A percentile compares a stretch with the other conserved stretches of the same genome.
Evolutionary conservation across 192 early-diverging fungal genomes (phyloP).

Genomic region (Dissophora ornata): DNA sequence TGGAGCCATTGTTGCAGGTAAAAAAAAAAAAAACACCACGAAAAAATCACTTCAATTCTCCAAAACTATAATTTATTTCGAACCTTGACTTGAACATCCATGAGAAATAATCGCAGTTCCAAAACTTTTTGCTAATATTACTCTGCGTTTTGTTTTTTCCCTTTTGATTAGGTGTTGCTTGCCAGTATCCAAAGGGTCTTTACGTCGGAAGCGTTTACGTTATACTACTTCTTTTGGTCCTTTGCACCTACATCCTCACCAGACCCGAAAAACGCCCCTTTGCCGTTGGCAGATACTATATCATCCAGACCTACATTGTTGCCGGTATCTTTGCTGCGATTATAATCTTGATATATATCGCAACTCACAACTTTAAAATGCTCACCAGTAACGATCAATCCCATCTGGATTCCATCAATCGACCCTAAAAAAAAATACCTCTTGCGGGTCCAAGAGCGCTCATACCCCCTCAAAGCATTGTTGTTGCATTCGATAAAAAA

Average conservation of each 20-base stretch:
- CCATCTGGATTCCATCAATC: slow-evolving; percentile 25
- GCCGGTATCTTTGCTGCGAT: slow-evolving; percentile 29
- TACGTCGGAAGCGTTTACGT: slow-evolving; percentile 36
- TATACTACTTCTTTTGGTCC: slow-evolving; percentile 6
- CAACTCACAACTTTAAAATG: slow-evolving; percentile 25
- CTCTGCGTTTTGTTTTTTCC: not conserved
- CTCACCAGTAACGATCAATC: slow-evolving; percentile 50
- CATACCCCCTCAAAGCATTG: too few relatives aligned
- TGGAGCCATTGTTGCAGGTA: slow-evolving; percentile 51
- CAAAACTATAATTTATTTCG: too few relatives aligned
- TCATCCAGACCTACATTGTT: slow-evolving; percentile 35
- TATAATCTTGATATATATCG: too few relatives aligned
- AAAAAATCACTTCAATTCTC: not conserved
- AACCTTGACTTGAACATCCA: too few relatives aligned
- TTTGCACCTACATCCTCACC: slow-evolving; percentile 7
- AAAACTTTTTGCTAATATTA: too few relatives aligned
- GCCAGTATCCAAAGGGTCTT: slow-evolving; percentile 49
- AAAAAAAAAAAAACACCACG: slow-evolving; percentile 1
- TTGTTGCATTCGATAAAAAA: not conserved
- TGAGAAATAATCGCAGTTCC: too few relatives aligned
- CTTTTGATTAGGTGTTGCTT: slow-evolving; percentile 28
- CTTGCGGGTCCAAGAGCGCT: too few relatives aligned
- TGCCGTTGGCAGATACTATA: slow-evolving; percentile 34
- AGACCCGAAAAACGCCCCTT: slow-evolving; percentile 11
- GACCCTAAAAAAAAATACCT: slow-evolving; percentile 3